Conservation (phyloP, 495 filamentous ascomycete genomes). For the Xylaria longipes region DNA sequence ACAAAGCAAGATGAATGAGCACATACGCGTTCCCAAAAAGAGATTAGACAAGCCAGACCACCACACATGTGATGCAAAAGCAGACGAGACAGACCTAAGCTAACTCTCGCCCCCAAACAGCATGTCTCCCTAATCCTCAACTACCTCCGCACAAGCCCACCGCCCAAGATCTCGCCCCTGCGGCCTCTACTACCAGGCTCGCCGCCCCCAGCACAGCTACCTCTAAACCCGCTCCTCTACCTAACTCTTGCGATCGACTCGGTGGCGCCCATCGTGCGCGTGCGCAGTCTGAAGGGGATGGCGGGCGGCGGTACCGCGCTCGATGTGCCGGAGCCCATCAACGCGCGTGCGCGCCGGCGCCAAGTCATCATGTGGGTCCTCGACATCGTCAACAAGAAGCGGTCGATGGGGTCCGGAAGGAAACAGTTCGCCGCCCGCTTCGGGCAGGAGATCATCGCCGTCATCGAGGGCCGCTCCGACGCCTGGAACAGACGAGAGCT, state of each 20-base stretch:
- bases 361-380: slow-evolving; percentile 87
- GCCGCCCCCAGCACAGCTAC: slow-evolving; percentile 75
- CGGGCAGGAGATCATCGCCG: slow-evolving; percentile 84
- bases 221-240: slow-evolving; percentile 77
- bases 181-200: slow-evolving; percentile 74
- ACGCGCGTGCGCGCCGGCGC: slow-evolving; percentile 74
- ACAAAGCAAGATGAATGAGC: background rate
- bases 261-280: slow-evolving; percentile 85
- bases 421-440: slow-evolving; percentile 74
- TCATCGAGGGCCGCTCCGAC: slow-evolving; percentile 82
- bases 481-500: slow-evolving; percentile 81
- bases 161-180: slow-evolving; percentile 71
- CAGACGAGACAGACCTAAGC: slow-evolving; percentile 11
- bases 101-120: slow-evolving; percentile 51
- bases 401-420: slow-evolving; percentile 66
- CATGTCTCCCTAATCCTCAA: slow-evolving; percentile 86
- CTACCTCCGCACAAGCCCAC: slow-evolving; percentile 81
- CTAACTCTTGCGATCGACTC: slow-evolving; percentile 92
- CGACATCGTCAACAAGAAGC: slow-evolving; percentile 75
- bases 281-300: slow-evolving; percentile 75
- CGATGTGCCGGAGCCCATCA: slow-evolving; percentile 80
- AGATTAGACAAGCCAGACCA: background rate
- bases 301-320: slow-evolving; percentile 86
- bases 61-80: background rate
- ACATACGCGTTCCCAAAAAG: background rate